Evolutionary conservation across 2,329 filamentous ascomycete genomes (phyloP).

Genomic region (Botrytis galanthina): DNA sequence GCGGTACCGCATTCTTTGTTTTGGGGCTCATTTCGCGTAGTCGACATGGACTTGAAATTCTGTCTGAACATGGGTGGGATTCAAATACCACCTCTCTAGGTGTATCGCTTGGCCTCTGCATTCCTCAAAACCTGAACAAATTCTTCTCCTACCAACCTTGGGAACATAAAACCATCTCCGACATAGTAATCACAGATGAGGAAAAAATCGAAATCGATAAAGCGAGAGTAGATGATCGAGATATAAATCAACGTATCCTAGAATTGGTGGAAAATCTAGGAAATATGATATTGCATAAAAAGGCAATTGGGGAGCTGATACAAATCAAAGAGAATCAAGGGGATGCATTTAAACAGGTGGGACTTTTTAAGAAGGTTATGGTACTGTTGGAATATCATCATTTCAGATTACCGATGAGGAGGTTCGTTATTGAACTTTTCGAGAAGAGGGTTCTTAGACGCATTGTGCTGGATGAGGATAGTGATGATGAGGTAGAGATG

Average conservation of each 20-base stretch:
- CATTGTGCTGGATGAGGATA: conserved; percentile 72
- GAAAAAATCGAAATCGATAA: conserved; percentile 48
- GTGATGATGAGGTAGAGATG: conserved; percentile 42
- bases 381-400: conserved; percentile 83
- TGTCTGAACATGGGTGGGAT: conserved; percentile 90
- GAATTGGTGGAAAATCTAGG: conserved; percentile 84
- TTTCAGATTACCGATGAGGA: conserved; percentile 80
- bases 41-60: conserved; percentile 85
- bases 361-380: conserved; percentile 83
- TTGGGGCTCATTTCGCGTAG: conserved; percentile 90
- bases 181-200: conserved; percentile 42
- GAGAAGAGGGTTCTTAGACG: conserved; percentile 83
- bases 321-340: conserved; percentile 75
- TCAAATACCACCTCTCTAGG: conserved; percentile 82
- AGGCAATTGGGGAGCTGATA: conserved; percentile 76
- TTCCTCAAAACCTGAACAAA: conserved; percentile 74
- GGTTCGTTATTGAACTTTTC: conserved; percentile 91
- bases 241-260: conserved; percentile 70
- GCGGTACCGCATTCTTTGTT: conserved; percentile 96
- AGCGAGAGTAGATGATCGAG: conserved; percentile 55
- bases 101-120: conserved; percentile 79
- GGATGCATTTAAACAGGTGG: conserved; percentile 69
- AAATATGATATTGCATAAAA: conserved; percentile 89
- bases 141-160: conserved; percentile 70
- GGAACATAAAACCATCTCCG: conserved; percentile 42